phyloP scores from a whole-genome alignment of 768 basidiomycete species.

The Suillus americanus region DNA sequence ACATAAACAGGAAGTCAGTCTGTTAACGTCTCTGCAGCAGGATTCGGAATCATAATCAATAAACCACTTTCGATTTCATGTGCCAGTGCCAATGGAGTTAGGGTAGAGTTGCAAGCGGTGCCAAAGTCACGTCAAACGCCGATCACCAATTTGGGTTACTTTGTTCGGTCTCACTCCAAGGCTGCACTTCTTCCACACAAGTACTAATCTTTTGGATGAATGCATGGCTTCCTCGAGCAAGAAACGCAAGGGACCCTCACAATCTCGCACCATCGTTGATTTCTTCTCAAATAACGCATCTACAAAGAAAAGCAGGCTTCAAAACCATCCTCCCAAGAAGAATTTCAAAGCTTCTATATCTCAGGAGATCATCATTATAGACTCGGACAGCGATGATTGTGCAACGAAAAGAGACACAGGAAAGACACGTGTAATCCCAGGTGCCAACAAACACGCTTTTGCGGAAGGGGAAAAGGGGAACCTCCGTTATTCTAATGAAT shows the following conservation, averaged over 20 bases:
- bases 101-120: neutral
- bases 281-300: constrained; percentile 40
- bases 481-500: neutral
- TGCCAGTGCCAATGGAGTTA: neutral
- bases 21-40: neutral
- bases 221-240: constrained; percentile 39
- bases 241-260: constrained; percentile 32
- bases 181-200: neutral
- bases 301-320: constrained; percentile 20
- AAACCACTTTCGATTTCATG: neutral
- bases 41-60: neutral
- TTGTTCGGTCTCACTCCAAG: neutral
- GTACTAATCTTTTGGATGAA: neutral
- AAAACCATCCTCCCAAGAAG: constrained; percentile 7
- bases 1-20: neutral
- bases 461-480: neutral
- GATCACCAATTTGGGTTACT: neutral
- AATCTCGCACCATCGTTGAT: constrained; percentile 42
- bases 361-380: constrained; percentile 57
- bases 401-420: constrained; percentile 1
- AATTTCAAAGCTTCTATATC: constrained; percentile 8
- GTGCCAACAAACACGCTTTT: neutral
- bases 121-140: neutral
- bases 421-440: neutral
- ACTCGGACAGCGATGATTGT: constrained; percentile 55